Evolutionary conservation across 116 monocot genomes (phyloP).

Genomic region (Iris pallida): DNA sequence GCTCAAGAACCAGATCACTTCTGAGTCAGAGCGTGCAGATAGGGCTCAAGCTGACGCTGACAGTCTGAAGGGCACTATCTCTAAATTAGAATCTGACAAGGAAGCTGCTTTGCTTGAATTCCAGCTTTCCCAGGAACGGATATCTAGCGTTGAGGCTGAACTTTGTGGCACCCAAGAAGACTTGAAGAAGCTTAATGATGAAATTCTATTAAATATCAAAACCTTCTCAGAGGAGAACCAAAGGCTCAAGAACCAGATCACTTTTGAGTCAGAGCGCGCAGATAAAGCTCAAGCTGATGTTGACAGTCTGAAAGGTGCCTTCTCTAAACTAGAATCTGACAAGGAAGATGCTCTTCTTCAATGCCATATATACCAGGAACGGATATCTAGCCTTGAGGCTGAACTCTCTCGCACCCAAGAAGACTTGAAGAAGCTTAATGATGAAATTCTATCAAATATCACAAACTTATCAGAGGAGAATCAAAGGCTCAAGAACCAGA

Average conservation of each 20-base stretch:
- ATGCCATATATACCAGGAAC: constrained; percentile 19
- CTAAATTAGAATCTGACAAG: constrained; percentile 26
- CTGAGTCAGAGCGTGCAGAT: constrained; percentile 21
- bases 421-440: constrained; percentile 28
- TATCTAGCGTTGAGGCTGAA: constrained; percentile 12
- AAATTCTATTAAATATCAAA: not conserved
- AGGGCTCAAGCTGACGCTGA: constrained; percentile 24
- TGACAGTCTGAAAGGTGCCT: constrained; percentile 23
- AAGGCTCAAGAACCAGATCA: constrained; percentile 21
- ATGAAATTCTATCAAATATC: constrained; percentile 18
- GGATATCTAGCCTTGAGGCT: constrained; percentile 16
- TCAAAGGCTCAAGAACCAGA: constrained; percentile 27
- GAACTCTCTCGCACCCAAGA: constrained; percentile 16
- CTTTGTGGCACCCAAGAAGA: constrained; percentile 13
- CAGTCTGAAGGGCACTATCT: constrained; percentile 20
- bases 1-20: constrained; percentile 18
- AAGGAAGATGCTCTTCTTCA: constrained; percentile 31
- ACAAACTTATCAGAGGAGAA: constrained; percentile 21
- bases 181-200: constrained; percentile 9
- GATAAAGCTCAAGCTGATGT: constrained; percentile 32
- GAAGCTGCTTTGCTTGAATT: constrained; percentile 25
- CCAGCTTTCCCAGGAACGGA: constrained; percentile 13
- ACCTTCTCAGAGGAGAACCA: constrained; percentile 21
- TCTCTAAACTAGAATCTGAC: constrained; percentile 32
- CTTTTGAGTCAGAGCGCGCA: constrained; percentile 16